Evolutionary conservation across 2,329 filamentous ascomycete species (phyloP).

Genomic region (Xylaria digitata): DNA sequence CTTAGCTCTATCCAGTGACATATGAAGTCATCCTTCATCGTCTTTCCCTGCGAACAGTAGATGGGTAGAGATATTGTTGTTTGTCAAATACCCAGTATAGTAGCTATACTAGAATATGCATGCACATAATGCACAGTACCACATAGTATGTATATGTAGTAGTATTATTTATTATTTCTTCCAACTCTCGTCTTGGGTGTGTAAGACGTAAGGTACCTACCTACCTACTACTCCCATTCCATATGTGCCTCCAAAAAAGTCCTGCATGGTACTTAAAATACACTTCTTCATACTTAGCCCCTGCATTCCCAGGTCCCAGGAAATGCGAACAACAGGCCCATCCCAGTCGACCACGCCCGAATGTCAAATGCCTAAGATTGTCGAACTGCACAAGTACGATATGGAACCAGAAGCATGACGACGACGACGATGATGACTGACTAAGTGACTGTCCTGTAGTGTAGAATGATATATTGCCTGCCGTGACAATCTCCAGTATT

Average conservation of each 20-base stretch:
- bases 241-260: constrained; percentile 28
- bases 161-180: background rate
- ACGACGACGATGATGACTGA: constrained; percentile 15
- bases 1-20: no score
- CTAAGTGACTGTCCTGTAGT: constrained; percentile 22
- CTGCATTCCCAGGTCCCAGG: constrained; percentile 45
- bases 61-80: no score
- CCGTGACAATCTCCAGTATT: constrained; percentile 27
- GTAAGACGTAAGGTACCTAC: no score
- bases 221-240: constrained; percentile 11
- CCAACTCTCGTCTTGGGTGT: background rate
- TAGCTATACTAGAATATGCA: no score
- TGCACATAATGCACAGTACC: no score
- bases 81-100: no score
- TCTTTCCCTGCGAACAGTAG: no score
- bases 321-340: constrained; percentile 42
- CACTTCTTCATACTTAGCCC: constrained; percentile 37
- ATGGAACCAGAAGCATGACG: constrained; percentile 17
- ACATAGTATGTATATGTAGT: background rate
- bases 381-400: constrained; percentile 22
- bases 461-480: constrained; percentile 27
- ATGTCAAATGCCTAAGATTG: constrained; percentile 34
- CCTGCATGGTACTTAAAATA: constrained; percentile 41
- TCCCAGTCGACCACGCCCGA: constrained; percentile 40
- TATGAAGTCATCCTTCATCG: no score